phyloP scores from a whole-genome alignment of 768 basidiomycete genomes.

The Pleurotus eryngii region DNA sequence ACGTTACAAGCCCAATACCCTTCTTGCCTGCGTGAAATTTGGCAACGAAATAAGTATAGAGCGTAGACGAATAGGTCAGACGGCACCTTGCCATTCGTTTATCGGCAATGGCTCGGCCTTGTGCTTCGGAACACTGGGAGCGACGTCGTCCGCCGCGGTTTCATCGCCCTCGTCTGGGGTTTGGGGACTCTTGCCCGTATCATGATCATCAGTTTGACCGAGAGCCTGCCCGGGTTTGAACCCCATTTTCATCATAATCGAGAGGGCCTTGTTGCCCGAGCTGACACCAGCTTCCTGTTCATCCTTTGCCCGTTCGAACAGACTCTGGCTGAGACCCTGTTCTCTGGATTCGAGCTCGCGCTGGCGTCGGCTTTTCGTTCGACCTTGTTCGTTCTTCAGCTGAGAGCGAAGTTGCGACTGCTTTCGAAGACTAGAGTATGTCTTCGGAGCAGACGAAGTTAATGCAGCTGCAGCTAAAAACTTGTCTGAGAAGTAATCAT shows the following conservation, averaged over 20 bases:
- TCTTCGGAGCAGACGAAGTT: slow-evolving; percentile 42
- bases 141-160: background rate
- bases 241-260: slow-evolving; percentile 94
- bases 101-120: slow-evolving; percentile 69
- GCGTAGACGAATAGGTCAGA: slow-evolving; percentile 3
- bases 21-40: slow-evolving; percentile 55
- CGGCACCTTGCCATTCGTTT: slow-evolving; percentile 75
- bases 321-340: slow-evolving; percentile 75
- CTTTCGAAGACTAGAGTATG: slow-evolving; percentile 70
- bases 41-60: background rate
- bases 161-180: slow-evolving; percentile 3
- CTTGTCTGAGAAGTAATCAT: slow-evolving; percentile 89
- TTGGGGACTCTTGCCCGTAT: background rate
- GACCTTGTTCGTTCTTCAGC: slow-evolving; percentile 66
- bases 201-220: slow-evolving; percentile 39
- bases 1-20: slow-evolving; percentile 58
- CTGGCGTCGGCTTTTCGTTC: slow-evolving; percentile 60
- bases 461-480: slow-evolving; percentile 53
- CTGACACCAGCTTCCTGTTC: slow-evolving; percentile 50
- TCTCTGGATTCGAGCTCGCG: slow-evolving; percentile 72
- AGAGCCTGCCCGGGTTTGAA: slow-evolving; percentile 83
- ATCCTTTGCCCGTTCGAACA: slow-evolving; percentile 76
- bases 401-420: slow-evolving; percentile 56
- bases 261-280: slow-evolving; percentile 70
- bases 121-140: slow-evolving; percentile 27